These are phyloP conservation scores for Kurtzmaniella fragi DNA, from an alignment of 805 yeast species.

Conservation along the genomic window DNA sequence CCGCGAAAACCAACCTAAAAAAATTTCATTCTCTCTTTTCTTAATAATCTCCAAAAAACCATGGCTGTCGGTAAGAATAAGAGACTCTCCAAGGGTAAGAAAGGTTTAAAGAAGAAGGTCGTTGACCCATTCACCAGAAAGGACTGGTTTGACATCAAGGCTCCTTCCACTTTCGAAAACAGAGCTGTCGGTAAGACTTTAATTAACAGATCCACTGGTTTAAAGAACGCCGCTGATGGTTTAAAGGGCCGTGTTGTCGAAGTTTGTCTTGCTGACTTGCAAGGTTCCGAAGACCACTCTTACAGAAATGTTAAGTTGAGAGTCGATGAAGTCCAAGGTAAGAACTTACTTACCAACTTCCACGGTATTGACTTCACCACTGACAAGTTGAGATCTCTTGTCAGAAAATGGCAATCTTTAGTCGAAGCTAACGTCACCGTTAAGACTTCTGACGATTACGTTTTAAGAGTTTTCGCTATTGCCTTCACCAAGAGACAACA, in stretches of 20 bases:
- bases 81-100: constrained; percentile 79
- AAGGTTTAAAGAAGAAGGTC: constrained; percentile 96
- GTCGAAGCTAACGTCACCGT: constrained; percentile 95
- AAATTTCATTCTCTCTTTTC: constrained; percentile 2
- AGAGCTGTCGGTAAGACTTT: constrained; percentile 95
- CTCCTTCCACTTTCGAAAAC: constrained; percentile 95
- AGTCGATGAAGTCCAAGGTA: constrained; percentile 96
- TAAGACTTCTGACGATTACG: constrained; percentile 94
- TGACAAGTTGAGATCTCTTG: constrained; percentile 91
- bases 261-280: constrained; percentile 89
- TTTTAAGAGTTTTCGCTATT: constrained; percentile 87
- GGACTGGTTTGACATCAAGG: constrained; percentile 96
- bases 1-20: constrained; percentile 11
- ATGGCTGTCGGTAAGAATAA: constrained; percentile 89
- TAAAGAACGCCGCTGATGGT: constrained; percentile 92
- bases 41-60: constrained; percentile 3
- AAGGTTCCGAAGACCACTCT: constrained; percentile 95
- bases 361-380: constrained; percentile 96
- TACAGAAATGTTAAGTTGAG: constrained; percentile 93
- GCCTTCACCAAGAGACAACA: constrained; percentile 95
- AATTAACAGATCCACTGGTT: constrained; percentile 95
- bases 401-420: constrained; percentile 96
- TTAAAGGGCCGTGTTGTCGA: constrained; percentile 94
- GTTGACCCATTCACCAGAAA: constrained; percentile 97
- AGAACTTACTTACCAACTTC: constrained; percentile 95